phyloP scores from a whole-genome alignment of 495 filamentous ascomycete species.

The Parathielavia hyrcaniae region DNA sequence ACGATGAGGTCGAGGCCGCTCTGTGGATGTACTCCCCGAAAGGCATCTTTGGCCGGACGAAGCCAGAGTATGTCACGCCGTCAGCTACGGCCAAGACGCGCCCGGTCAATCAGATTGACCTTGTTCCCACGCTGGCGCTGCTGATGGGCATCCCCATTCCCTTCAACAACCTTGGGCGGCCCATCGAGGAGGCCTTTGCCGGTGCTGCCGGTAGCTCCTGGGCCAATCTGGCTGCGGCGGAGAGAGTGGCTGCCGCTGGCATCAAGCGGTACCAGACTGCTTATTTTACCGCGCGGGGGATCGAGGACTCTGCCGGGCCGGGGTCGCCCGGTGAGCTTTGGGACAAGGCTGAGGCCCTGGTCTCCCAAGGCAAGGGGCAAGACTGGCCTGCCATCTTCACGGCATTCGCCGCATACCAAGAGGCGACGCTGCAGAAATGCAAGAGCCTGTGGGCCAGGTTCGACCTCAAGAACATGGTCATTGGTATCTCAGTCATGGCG shows the following conservation, averaged over 20 bases:
- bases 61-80: conserved; percentile 53
- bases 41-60: conserved; percentile 70
- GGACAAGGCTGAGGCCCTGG: conserved; percentile 39
- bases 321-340: conserved; percentile 55
- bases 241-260: conserved; percentile 71
- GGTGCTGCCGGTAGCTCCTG: conserved; percentile 61
- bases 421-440: conserved; percentile 71
- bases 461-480: conserved; percentile 73
- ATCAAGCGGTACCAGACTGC: conserved; percentile 78
- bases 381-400: conserved; percentile 44
- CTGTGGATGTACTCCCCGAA: conserved; percentile 97
- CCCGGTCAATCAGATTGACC: conserved; percentile 88
- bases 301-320: conserved; percentile 52
- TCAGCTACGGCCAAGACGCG: conserved; percentile 70
- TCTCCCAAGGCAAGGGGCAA: conserved; percentile 22
- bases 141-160: conserved; percentile 88
- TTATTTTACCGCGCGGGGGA: conserved; percentile 52
- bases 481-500: conserved; percentile 66
- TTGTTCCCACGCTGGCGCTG: conserved; percentile 84
- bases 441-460: conserved; percentile 86
- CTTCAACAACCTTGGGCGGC: conserved; percentile 92
- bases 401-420: conserved; percentile 67
- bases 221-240: conserved; percentile 67
- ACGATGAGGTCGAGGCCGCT: conserved; percentile 89
- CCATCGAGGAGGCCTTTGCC: conserved; percentile 89